Conservation (phyloP, 2,329 filamentous ascomycete species). For the Fusarium denticulatum region DNA sequence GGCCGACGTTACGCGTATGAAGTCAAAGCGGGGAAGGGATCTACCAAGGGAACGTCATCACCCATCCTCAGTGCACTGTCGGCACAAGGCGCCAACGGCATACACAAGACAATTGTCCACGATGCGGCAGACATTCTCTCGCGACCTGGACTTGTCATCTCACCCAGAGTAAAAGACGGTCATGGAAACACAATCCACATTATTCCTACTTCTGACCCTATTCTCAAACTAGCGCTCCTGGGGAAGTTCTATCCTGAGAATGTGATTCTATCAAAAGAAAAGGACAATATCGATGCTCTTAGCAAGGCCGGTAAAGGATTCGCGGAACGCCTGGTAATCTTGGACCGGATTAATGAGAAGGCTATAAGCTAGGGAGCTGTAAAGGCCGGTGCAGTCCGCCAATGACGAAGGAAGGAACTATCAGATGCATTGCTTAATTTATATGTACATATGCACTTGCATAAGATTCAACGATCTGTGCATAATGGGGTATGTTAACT, state of each 20-base stretch:
- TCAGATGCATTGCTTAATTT: background rate
- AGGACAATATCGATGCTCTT: background rate
- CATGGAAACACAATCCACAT: background rate
- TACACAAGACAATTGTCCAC: background rate
- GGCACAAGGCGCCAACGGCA: background rate
- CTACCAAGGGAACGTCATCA: background rate
- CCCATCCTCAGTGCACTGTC: background rate
- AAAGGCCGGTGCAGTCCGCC: background rate
- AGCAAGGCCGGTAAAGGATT: background rate
- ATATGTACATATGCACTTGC: background rate
- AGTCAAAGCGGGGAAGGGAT: background rate
- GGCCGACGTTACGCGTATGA: background rate
- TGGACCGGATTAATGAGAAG: background rate
- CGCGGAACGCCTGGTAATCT: background rate
- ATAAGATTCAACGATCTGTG: background rate
- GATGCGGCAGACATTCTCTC: background rate
- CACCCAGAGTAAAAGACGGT: background rate
- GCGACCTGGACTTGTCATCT: background rate
- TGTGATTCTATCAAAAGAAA: background rate
- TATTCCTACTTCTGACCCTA: background rate
- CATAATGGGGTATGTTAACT: background rate
- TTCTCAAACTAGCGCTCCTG: background rate
- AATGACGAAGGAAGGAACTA: accelerated
- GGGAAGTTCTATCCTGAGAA: background rate
- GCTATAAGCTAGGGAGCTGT: background rate